Evolutionary conservation across 176 grass and related monocot genomes (phyloP), one percentile per base, ranked within the genome.

Genomic region (Hordeum marinum): DNA sequence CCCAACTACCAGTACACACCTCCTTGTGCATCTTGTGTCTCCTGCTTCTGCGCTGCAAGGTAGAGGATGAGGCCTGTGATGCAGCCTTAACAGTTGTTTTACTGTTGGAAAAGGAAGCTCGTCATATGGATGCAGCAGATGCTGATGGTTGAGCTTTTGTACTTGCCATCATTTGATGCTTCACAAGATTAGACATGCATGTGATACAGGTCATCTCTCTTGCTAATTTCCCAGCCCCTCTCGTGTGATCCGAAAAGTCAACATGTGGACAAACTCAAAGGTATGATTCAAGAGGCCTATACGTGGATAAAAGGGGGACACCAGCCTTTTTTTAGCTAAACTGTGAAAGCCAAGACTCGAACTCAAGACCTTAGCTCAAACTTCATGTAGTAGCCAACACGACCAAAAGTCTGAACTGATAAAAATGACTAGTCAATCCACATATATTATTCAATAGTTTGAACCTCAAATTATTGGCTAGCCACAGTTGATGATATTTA

Each of bases 81-180:
- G 36, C 68, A 41, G 67, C 87, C 83, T 65, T 82, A 69, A 72
- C 79, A 82, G 73, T 90, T 79, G 58, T 68, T 68, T 77, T 65
- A 66, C 63, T 73, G 64, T 67, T 87, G 68, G 45, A 84, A 84
- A 90, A 80, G 89, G 21, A 34, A 31, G 46, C 46, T 39, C 84
- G 46, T 75, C 84, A 80, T 83, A 90, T 84, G 81, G 45, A 65
- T 75, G 67, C 88, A 82, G 41, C 63, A 42, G 83, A 70, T 81
- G 63, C 83, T 73, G 73, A 75, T 20, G 59, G 59, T 36, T 39
- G 45, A 73, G n/a, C 84, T 80, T 90, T 90, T 21, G 52, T 48
- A 84, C 75, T 87, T 59, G 75, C 68, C 75, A 90, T 76, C 80
- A 83, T 84, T 59, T 87, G 89, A 84, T 84, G 75, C 75, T 74